Percentiles rank a stretch among this genome's conserved stretches.
These are phyloP conservation scores for Kregervanrija delftensis DNA, from an alignment of 805 yeast genomes.

Conservation along the genomic window DNA sequence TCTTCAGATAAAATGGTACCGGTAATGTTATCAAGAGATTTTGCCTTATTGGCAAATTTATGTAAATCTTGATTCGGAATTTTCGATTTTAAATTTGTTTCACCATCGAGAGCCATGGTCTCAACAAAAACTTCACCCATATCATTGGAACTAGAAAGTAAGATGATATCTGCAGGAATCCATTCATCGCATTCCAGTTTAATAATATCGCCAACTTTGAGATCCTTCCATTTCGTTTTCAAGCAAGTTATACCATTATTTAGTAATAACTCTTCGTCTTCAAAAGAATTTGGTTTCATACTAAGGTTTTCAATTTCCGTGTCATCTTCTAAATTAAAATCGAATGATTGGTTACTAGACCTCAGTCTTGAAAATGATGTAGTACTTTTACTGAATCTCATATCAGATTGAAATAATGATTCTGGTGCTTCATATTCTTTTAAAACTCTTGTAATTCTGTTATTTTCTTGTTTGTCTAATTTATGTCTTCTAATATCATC, in stretches of 20 bases:
- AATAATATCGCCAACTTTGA: slow-evolving; percentile 84
- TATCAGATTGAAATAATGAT: slow-evolving; percentile 2
- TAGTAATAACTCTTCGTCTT: slow-evolving; percentile 11
- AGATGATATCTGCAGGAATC: slow-evolving; percentile 86
- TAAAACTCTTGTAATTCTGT: slow-evolving; percentile 39
- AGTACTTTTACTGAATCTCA: slow-evolving; percentile 19
- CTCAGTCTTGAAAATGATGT: slow-evolving; percentile 24
- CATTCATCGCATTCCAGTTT: slow-evolving; percentile 74
- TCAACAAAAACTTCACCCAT: slow-evolving; percentile 69
- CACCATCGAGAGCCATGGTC: slow-evolving; percentile 98
- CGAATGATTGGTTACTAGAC: slow-evolving; percentile 20
- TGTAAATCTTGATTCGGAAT: slow-evolving; percentile 60
- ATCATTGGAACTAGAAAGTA: slow-evolving; percentile 64
- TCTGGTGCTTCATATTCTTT: slow-evolving; percentile 7
- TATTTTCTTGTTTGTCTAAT: slow-evolving; percentile 81
- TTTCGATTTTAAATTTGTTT: slow-evolving; percentile 80
- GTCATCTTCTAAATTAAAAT: slow-evolving; percentile 14
- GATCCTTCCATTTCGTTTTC: slow-evolving; percentile 58
- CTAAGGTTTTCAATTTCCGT: slow-evolving; percentile 9
- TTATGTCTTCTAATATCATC: slow-evolving; percentile 88
- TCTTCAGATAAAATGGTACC: slow-evolving; percentile 71
- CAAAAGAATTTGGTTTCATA: slow-evolving; percentile 20
- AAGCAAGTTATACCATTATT: slow-evolving; percentile 13
- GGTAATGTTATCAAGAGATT: slow-evolving; percentile 41
- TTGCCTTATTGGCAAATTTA: slow-evolving; percentile 41